Evolutionary conservation across 2,329 filamentous ascomycete species (phyloP), one percentile per base, ranked within the genome.

Genomic region (Zymoseptoria ardabiliae): DNA sequence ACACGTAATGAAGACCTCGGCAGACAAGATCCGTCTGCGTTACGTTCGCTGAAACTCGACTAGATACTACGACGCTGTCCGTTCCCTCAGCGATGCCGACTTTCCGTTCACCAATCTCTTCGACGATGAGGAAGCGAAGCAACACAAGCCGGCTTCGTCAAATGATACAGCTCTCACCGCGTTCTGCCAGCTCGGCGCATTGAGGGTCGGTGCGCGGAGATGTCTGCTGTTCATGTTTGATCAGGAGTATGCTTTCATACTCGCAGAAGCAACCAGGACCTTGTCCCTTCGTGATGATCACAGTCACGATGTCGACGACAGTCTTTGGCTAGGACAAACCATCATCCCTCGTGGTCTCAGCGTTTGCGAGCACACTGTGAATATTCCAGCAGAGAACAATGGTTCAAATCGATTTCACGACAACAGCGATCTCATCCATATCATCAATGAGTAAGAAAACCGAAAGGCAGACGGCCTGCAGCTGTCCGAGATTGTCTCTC

Each of bases 221-320:
- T 75, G 75, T 25, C 79, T 83, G 74, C 75, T 84, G 4, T 82
- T 80, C 60, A 73, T 83, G 54, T 80, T 83, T 63, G 81, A 82
- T 63, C 67, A 71, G 2, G 70, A 72, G 2, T 74, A 74, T 17
- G 79, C 82, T 65, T 81, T 80, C 55, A 76, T 83, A 54, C 73
- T 84, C 49, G 81, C 81, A 30, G 81, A 83, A 66, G 77, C 79
- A 7, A 83, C 81, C 0, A 76, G 73, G 54, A 77, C 75, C 2
- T 61, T 82, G 3, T 77, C 78, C 13, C 67, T 80, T 1, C 60
- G 67, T 35, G 61, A 70, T 48, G 65, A 70, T 35, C 60, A 58
- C 10, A 57, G 60, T 4, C 61, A 69, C 28, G 66, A 59, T 1
- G 58, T 54, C 6, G 63, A 66, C 5, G 70, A 72, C 50, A 53